A percentile compares a stretch with the other conserved stretches of the same genome.
These are phyloP conservation scores for Kluyveromyces lactis DNA, from an alignment of 805 yeast genomes.

Conservation along the genomic window DNA sequence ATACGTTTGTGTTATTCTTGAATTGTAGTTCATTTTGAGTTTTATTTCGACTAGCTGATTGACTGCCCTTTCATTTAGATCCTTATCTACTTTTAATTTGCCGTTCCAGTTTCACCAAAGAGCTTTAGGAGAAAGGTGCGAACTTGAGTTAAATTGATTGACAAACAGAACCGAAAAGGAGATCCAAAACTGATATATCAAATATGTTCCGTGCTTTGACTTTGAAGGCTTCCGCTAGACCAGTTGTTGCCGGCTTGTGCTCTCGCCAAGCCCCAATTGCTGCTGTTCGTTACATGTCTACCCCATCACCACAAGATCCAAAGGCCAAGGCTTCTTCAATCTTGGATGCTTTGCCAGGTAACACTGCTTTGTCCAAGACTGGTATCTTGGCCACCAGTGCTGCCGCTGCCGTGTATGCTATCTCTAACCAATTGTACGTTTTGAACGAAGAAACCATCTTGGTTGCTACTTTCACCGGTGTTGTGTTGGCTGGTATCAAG, in stretches of 20 bases:
- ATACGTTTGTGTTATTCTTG: no score
- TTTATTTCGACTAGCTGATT: no score
- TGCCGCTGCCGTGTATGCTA: constrained; percentile 90
- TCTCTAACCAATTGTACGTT: constrained; percentile 86
- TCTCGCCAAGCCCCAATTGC: constrained; percentile 36
- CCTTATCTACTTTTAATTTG: no score
- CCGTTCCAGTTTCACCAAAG: background rate
- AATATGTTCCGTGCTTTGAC: constrained; percentile 22
- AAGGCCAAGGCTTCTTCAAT: constrained; percentile 84
- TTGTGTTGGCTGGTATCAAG: constrained; percentile 70
- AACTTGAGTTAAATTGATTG: no score
- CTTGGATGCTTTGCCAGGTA: constrained; percentile 91
- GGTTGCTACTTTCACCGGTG: constrained; percentile 70
- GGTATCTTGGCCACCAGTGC: constrained; percentile 92
- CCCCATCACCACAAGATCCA: constrained; percentile 52
- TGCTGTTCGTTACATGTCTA: constrained; percentile 50
- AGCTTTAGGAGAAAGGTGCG: no score
- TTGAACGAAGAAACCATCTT: constrained; percentile 90
- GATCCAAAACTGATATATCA: background rate
- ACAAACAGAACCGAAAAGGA: background rate
- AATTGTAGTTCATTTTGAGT: no score
- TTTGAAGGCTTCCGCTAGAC: constrained; percentile 20
- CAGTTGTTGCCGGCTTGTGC: constrained; percentile 14
- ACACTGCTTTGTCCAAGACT: constrained; percentile 78
- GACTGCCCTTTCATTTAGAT: no score